phyloP scores from a whole-genome alignment of 2,329 filamentous ascomycete genomes.

The Aspergillus phoenicis region DNA sequence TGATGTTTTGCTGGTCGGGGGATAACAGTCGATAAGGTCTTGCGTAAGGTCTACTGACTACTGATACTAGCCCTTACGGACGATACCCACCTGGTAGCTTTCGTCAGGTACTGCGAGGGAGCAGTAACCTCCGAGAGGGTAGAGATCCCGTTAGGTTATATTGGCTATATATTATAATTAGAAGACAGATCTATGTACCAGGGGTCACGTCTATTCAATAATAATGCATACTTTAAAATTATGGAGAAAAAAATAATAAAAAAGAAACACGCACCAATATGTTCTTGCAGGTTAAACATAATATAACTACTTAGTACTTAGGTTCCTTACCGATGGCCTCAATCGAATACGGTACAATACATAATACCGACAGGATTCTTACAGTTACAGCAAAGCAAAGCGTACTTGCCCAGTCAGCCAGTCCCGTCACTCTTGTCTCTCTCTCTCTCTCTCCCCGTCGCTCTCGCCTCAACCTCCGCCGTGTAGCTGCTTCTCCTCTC shows the following conservation, averaged over 20 bases:
- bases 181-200: no score
- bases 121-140: no score
- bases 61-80: not conserved
- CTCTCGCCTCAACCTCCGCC: conserved; percentile 6
- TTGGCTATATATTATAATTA: no score
- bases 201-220: no score
- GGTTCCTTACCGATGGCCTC: not conserved
- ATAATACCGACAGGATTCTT: not conserved
- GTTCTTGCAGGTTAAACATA: no score
- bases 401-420: not conserved
- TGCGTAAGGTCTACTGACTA: not conserved
- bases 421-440: not conserved
- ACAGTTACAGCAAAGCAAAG: not conserved
- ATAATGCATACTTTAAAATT: no score
- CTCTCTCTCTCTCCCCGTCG: not conserved
- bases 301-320: not conserved
- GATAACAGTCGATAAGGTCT: not conserved
- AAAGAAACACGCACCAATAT: no score
- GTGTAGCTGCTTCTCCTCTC: not conserved
- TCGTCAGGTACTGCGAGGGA: no score
- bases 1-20: no score
- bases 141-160: no score
- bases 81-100: not conserved
- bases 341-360: not conserved
- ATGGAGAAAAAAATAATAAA: no score